Percentiles rank a stretch among this genome's conserved stretches.
Conservation (phyloP, 169 alveolate species). For the Plasmodium malariae region DNA sequence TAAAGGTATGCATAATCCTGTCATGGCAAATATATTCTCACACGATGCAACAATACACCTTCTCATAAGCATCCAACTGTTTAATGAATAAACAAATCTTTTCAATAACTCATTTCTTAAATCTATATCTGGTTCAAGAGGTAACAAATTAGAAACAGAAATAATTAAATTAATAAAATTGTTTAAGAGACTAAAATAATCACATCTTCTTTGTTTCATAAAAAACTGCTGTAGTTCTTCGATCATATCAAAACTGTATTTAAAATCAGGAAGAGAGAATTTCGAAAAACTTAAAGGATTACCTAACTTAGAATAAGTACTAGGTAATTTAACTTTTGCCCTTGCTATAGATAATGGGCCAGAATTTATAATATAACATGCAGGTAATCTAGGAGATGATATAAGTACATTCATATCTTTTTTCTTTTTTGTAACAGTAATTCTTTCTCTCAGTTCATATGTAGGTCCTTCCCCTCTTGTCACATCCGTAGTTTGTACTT, state of each 20-base stretch:
- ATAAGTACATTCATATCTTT: not conserved
- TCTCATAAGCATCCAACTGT: conserved; percentile 88
- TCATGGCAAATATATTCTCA: conserved; percentile 84
- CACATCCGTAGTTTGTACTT: not conserved
- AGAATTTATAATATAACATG: conserved; percentile 70
- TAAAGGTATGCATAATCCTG: conserved; percentile 89
- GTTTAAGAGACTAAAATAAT: conserved; percentile 89
- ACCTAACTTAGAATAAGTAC: conserved; percentile 86
- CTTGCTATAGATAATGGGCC: conserved; percentile 75
- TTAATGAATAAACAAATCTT: conserved; percentile 80
- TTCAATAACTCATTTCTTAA: conserved; percentile 78
- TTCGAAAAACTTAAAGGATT: conserved; percentile 83
- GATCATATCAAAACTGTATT: conserved; percentile 79
- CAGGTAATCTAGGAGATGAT: conserved; percentile 75
- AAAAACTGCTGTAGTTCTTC: conserved; percentile 88
- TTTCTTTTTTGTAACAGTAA: not conserved
- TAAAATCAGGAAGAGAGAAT: conserved; percentile 80
- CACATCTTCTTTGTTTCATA: conserved; percentile 91
- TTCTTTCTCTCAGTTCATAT: not conserved
- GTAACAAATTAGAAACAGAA: conserved; percentile 82
- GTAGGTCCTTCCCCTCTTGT: too few relatives aligned
- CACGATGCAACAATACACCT: conserved; percentile 88
- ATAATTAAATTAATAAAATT: conserved; percentile 84
- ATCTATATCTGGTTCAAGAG: conserved; percentile 84
- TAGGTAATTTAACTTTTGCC: conserved; percentile 84